These are phyloP conservation scores for Senna tora DNA, from an alignment of 306 rosid genomes.

Conservation along the genomic window DNA sequence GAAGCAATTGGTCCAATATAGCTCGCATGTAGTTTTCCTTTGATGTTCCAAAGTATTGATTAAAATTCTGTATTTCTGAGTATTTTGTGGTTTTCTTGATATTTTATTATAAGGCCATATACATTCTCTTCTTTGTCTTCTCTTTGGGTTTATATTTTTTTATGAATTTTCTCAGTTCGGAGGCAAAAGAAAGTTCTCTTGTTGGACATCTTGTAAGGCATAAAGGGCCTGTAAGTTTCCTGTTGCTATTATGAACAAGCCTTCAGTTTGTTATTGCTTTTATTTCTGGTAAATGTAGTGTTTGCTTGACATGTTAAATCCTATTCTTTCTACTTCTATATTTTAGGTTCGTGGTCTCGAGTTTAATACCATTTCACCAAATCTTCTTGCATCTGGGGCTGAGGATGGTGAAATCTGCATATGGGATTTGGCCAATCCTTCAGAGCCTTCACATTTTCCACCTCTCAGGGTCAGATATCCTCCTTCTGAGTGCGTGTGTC, in stretches of 20 bases:
- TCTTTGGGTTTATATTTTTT: conserved; percentile 15
- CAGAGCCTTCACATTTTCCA: conserved; percentile 91
- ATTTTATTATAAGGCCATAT: conserved; percentile 21
- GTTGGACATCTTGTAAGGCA: conserved; percentile 87
- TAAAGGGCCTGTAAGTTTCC: conserved; percentile 89
- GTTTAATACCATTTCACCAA: conserved; percentile 79
- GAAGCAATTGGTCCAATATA: not conserved
- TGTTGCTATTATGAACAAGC: conserved; percentile 8
- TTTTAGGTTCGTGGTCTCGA: conserved; percentile 96
- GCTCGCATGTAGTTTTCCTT: not conserved
- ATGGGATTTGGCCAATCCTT: conserved; percentile 95
- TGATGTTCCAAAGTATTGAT: not conserved
- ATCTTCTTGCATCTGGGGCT: conserved; percentile 94
- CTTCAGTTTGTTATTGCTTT: conserved; percentile 25
- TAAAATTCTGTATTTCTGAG: conserved; percentile 1
- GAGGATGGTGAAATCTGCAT: conserved; percentile 98
- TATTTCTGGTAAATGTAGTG: conserved; percentile 26
- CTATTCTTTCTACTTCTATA: conserved; percentile 22
- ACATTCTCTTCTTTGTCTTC: conserved; percentile 30
- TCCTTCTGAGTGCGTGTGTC: conserved; percentile 17
- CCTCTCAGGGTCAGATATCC: conserved; percentile 77
- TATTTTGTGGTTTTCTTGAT: not conserved
- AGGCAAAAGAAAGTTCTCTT: conserved; percentile 70
- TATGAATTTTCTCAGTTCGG: conserved; percentile 55
- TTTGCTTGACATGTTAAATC: conserved; percentile 26